These are phyloP conservation scores for Colletotrichum noveboracense DNA, from an alignment of 2,329 filamentous ascomycete genomes.

Conservation along the genomic window DNA sequence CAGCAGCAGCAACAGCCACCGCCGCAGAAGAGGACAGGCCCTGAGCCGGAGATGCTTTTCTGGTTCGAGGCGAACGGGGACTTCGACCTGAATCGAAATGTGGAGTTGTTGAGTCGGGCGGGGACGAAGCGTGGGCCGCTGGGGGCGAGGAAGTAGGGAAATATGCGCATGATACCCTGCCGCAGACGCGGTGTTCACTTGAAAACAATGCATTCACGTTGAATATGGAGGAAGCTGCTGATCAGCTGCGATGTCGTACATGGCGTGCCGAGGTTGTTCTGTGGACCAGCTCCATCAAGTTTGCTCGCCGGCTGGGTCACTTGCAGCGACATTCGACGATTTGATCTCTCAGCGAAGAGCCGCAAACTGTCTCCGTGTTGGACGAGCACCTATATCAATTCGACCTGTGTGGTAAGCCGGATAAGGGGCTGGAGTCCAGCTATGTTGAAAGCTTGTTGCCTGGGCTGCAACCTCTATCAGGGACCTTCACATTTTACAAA, in stretches of 20 bases:
- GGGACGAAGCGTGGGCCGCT: conserved; percentile 22
- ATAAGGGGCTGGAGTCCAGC: neutral
- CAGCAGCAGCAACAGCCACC: conserved; percentile 27
- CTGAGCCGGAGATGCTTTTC: conserved; percentile 52
- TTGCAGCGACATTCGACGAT: neutral
- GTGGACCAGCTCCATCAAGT: neutral
- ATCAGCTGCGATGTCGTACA: neutral
- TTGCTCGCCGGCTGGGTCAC: neutral
- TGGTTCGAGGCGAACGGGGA: conserved; percentile 52
- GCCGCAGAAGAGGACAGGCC: conserved; percentile 30
- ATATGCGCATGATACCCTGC: conserved; percentile 21
- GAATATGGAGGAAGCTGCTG: neutral
- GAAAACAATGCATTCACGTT: neutral
- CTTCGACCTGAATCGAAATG: conserved; percentile 47
- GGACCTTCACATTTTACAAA: neutral
- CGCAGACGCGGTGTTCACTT: neutral
- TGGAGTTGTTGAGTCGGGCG: conserved; percentile 46
- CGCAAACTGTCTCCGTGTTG: neutral
- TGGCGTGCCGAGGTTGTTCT: neutral
- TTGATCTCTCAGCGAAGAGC: neutral
- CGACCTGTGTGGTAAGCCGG: neutral
- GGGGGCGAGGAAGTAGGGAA: neutral
- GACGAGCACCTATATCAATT: neutral
- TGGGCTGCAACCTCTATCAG: neutral
- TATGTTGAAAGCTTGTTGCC: neutral